A percentile compares a stretch with the other conserved stretches of the same genome.
Conservation (phyloP, 306 rosid genomes). For the Casuarina cunninghamiana region DNA sequence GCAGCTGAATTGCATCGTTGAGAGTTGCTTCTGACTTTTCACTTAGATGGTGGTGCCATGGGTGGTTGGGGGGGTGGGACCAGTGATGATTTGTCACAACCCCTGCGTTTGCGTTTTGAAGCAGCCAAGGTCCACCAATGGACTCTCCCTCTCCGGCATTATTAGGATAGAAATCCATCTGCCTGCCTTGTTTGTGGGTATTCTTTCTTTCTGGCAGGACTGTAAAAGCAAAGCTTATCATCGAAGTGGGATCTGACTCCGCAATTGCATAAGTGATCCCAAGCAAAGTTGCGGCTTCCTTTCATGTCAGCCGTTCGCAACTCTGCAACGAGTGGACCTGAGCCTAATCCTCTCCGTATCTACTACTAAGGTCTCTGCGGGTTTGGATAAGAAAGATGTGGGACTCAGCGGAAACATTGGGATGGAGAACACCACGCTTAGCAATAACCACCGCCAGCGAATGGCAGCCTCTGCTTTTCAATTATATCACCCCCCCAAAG, state of each 20-base stretch:
- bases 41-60: no score
- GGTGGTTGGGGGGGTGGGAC: constrained; percentile 38
- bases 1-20: constrained; percentile 18
- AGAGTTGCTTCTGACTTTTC: constrained; percentile 15
- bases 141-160: constrained; percentile 33
- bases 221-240: constrained; percentile 51
- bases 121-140: constrained; percentile 34
- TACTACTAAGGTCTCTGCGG: no score
- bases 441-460: constrained; percentile 29
- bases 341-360: constrained; percentile 6
- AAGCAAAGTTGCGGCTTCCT: constrained; percentile 43
- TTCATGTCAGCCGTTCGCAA: constrained; percentile 44
- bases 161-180: constrained; percentile 42
- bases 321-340: constrained; percentile 32
- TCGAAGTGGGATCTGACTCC: constrained; percentile 73
- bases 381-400: constrained; percentile 29
- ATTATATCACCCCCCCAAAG: constrained; percentile 17
- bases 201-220: constrained; percentile 42
- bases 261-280: constrained; percentile 52
- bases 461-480: constrained; percentile 36
- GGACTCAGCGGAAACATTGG: constrained; percentile 9
- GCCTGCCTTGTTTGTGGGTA: constrained; percentile 50
- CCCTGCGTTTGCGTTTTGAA: constrained; percentile 58
- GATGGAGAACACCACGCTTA: no score
- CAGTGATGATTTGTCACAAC: constrained; percentile 59